A percentile compares a stretch with the other conserved stretches of the same genome.
Conservation (phyloP, 305 asterid species). For the Fraxinus dipetala region DNA sequence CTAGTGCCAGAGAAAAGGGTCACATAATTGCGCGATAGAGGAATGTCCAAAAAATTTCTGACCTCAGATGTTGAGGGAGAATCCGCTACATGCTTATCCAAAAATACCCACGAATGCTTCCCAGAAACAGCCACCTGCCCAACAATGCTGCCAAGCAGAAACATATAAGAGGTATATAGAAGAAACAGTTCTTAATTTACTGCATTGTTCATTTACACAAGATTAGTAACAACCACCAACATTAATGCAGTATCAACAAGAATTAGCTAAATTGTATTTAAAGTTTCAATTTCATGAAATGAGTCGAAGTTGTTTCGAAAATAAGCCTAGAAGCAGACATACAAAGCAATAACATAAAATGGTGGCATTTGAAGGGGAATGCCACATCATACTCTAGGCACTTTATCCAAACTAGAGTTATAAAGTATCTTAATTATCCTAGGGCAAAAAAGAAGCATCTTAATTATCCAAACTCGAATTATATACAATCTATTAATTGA, state of each 20-base stretch:
- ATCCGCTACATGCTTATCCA: slow-evolving; percentile 49
- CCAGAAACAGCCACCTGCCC: slow-evolving; percentile 92
- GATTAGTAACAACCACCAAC: background rate
- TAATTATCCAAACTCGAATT: background rate
- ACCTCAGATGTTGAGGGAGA: slow-evolving; percentile 61
- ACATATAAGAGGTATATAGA: background rate
- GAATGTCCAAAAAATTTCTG: slow-evolving; percentile 14
- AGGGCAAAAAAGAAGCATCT: background rate
- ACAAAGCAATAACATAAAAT: slow-evolving; percentile 3
- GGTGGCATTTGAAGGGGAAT: background rate
- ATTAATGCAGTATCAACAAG: slow-evolving; percentile 18
- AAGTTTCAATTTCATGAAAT: slow-evolving; percentile 1
- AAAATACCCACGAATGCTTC: slow-evolving; percentile 80
- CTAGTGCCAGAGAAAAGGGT: slow-evolving; percentile 10
- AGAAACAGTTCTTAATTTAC: slow-evolving; percentile 11
- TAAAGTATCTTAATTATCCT: background rate
- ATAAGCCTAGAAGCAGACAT: slow-evolving; percentile 18
- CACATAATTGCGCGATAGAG: slow-evolving; percentile 1
- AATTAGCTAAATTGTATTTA: slow-evolving; percentile 11
- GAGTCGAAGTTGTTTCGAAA: background rate
- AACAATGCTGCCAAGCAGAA: slow-evolving; percentile 57
- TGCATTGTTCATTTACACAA: background rate
- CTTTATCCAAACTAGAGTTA: background rate
- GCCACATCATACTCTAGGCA: background rate
- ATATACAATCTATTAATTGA: background rate